These are phyloP conservation scores for Mycosphaerella arachidis DNA, from an alignment of 2,329 filamentous ascomycete species.

Conservation along the genomic window DNA sequence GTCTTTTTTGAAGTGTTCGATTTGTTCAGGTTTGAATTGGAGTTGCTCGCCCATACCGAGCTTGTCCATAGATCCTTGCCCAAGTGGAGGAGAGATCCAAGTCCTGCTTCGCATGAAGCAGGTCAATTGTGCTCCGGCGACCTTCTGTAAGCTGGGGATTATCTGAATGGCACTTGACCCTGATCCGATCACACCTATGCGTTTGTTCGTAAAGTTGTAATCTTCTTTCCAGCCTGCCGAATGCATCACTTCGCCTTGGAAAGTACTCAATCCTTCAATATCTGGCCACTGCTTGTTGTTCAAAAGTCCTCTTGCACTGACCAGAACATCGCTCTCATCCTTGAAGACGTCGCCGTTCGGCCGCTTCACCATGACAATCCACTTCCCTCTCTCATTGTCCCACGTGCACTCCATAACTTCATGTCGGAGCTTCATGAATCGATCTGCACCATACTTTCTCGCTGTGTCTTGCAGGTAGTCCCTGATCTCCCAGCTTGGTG, in stretches of 20 bases:
- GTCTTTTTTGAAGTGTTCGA: constrained; percentile 54
- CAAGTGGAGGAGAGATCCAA: constrained; percentile 60
- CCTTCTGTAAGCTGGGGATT: constrained; percentile 37
- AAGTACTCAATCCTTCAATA: constrained; percentile 36
- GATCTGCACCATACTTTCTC: constrained; percentile 17
- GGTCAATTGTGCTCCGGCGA: constrained; percentile 44
- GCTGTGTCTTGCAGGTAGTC: constrained; percentile 17
- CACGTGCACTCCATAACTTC: constrained; percentile 15
- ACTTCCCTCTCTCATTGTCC: constrained; percentile 16
- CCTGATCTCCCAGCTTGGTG: constrained; percentile 32
- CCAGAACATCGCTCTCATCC: constrained; percentile 18
- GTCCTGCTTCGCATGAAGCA: constrained; percentile 62
- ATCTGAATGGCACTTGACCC: constrained; percentile 42
- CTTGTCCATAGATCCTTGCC: constrained; percentile 26
- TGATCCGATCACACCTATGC: constrained; percentile 39
- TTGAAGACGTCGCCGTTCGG: constrained; percentile 9
- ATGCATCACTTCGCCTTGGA: constrained; percentile 37
- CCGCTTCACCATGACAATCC: constrained; percentile 12
- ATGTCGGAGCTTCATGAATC: constrained; percentile 30
- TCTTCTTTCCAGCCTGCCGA: constrained; percentile 35
- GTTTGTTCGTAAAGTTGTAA: constrained; percentile 32
- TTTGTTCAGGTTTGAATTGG: constrained; percentile 53
- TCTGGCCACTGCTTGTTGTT: constrained; percentile 19
- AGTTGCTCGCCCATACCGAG: constrained; percentile 41
- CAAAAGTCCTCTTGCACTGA: constrained; percentile 18